Base-by-base conservation (phyloP, 495 filamentous ascomycete species). In the Talaromyces liani region DNA sequence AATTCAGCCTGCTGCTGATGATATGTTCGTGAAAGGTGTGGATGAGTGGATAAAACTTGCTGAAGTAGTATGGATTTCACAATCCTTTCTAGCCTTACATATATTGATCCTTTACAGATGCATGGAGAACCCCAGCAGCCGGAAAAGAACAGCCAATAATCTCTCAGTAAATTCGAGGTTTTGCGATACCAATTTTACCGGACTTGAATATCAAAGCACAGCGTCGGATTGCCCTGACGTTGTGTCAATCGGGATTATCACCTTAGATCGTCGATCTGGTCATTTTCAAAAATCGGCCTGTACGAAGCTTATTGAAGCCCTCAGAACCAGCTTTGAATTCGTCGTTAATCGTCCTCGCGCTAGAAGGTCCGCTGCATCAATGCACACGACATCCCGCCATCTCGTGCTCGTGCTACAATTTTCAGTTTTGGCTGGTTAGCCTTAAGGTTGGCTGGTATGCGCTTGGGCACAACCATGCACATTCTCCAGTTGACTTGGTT, bases 31-130 rank as follows among this genome's bases (percentile, higher is more conserved):
- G 10, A 84, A 86, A 29, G 80, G 81, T 0, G 77, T 95, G 64
- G 85, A 89, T 71, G 93, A 98, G 74, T 97, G 93, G 93, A 73
- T 97, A 66, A 78, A 74, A 1, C 85, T 96, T 72, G 87, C 92
- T 24, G 87, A 88, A 66, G 77, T 76, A 65, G 85, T 88, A 73
- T 58, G 78, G 67, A 62, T 47, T 16, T 45, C 14, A 9, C 20
- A 36, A 54, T 53, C 10, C 34, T 31, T 18, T 54, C 20, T 22
- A 36, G 12, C 36, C 36, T 16, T 4, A 54, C 39, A 41, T 9
- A 56, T 53, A 27, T 47, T 60, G 39, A 45, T 33, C 4, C 9
- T 45, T 36, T 63, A 20, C 31, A 79, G 77, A 77, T 79, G 72
- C 77, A 79, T 66, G 64, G 63, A 51, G 56, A 60, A 16, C 5